These are phyloP conservation scores for Sisymbrium altissimum DNA, from an alignment of 345 rosid species.

Conservation along the genomic window DNA sequence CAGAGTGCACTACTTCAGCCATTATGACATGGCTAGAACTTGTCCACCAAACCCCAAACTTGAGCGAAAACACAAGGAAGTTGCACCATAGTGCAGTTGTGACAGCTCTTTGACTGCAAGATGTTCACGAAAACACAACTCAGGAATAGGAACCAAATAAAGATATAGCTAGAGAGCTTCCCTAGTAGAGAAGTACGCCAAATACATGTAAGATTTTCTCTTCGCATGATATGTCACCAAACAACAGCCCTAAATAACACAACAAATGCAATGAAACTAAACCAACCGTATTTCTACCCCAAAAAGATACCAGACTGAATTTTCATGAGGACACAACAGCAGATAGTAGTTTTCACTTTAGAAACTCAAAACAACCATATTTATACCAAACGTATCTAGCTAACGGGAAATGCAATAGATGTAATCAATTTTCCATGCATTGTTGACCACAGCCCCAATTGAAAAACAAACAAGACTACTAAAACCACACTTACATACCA, in stretches of 20 bases:
- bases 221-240: background rate
- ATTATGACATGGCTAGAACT: constrained; percentile 96
- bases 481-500: background rate
- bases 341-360: background rate
- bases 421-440: background rate
- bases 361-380: background rate
- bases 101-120: constrained; percentile 90
- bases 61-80: constrained; percentile 93
- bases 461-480: background rate
- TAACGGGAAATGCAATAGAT: background rate
- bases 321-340: constrained; percentile 1
- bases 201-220: background rate
- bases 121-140: constrained; percentile 9
- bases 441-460: background rate
- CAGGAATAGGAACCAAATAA: constrained; percentile 7
- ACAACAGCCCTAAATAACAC: background rate
- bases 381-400: background rate
- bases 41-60: constrained; percentile 84
- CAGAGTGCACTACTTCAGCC: constrained; percentile 93
- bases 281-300: background rate
- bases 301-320: background rate
- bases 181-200: background rate
- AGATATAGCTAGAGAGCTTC: background rate
- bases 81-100: constrained; percentile 97
- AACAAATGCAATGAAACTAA: background rate